These are phyloP conservation scores for Coleophoma crateriformis DNA, from an alignment of 2,329 filamentous ascomycete species.

Conservation along the genomic window DNA sequence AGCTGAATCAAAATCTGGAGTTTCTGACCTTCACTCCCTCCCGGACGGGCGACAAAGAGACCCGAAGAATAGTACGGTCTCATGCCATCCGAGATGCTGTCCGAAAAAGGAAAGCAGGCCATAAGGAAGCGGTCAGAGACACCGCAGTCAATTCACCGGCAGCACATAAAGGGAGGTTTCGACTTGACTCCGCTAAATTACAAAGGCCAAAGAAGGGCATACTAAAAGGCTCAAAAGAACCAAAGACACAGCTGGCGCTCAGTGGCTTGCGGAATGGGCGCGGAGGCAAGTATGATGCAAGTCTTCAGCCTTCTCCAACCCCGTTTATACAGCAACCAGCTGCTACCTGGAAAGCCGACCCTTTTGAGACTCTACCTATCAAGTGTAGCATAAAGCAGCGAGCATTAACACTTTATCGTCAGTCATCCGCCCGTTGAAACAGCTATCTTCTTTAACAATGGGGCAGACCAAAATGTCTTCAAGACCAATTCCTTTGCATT, in stretches of 20 bases:
- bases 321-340: neutral
- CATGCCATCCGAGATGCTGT: neutral
- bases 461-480: neutral
- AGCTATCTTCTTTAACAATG: neutral
- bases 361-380: constrained; percentile 10
- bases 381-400: neutral
- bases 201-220: neutral
- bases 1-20: neutral
- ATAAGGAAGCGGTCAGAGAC: neutral
- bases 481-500: constrained; percentile 9
- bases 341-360: constrained; percentile 2
- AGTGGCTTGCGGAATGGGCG: neutral
- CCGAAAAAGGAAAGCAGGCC: neutral
- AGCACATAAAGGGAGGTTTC: neutral
- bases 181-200: neutral
- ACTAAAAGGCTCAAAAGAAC: neutral
- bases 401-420: neutral
- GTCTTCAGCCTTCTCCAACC: neutral
- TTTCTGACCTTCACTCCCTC: neutral
- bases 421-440: neutral
- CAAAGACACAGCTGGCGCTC: neutral
- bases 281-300: neutral
- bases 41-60: neutral
- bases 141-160: neutral
- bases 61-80: neutral